phyloP scores from a whole-genome alignment of 202 grass and related monocot species.

The Carex arenaria region DNA sequence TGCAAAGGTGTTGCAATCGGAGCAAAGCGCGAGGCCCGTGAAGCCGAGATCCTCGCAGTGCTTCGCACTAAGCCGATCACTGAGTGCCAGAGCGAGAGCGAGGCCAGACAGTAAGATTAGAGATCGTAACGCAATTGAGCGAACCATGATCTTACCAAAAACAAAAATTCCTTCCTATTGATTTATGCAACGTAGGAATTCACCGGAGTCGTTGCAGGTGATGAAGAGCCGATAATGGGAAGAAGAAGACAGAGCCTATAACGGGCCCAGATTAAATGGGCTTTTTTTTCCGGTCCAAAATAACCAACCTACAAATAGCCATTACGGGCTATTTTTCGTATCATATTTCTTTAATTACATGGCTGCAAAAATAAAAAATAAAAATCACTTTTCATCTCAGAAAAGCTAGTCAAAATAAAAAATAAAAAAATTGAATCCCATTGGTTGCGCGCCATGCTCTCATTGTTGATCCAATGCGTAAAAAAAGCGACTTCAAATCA shows the following conservation, averaged over 20 bases:
- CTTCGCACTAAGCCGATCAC: constrained; percentile 43
- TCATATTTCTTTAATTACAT: not conserved
- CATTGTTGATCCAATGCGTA: too few relatives aligned
- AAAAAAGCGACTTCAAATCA: too few relatives aligned
- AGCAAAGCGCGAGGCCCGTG: constrained; percentile 96
- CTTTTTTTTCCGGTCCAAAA: not conserved
- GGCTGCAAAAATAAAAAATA: not conserved
- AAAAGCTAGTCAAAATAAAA: not conserved
- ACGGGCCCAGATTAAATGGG: not conserved
- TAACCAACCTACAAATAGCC: not conserved
- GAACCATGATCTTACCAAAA: constrained; percentile 11
- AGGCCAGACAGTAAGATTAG: constrained; percentile 20
- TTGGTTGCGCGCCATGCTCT: not conserved
- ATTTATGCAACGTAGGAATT: not conserved
- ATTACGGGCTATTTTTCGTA: not conserved
- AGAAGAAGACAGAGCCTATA: not conserved
- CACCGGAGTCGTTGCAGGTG: not conserved
- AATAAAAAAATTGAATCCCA: not conserved
- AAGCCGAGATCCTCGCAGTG: constrained; percentile 93
- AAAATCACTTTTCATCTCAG: not conserved
- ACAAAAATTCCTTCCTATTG: not conserved
- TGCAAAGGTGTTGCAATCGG: constrained; percentile 71
- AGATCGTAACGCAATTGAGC: constrained; percentile 1
- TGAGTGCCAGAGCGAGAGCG: not conserved
- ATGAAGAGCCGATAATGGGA: not conserved